phyloP scores from a whole-genome alignment of 1,284 basidiomycete genomes.

The Apiotrichum gracile region DNA sequence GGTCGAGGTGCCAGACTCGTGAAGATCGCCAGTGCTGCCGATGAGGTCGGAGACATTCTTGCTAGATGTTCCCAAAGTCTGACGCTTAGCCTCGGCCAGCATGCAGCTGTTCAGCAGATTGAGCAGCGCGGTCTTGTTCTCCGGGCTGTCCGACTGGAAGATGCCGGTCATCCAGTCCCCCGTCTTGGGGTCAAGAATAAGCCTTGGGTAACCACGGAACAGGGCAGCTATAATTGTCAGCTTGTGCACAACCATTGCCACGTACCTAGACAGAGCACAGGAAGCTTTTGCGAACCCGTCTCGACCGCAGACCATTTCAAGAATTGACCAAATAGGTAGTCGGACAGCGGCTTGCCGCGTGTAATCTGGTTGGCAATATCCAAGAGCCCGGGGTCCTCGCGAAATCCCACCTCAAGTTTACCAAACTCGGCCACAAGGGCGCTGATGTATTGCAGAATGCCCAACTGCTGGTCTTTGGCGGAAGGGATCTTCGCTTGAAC shows the following conservation, averaged over 20 bases:
- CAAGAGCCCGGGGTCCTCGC: conserved; percentile 57
- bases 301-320: conserved; percentile 47
- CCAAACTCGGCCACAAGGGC: conserved; percentile 81
- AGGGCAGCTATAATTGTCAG: conserved; percentile 59
- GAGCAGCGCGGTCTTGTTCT: conserved; percentile 66
- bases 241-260: background rate
- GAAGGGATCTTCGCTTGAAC: conserved; percentile 6
- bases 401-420: conserved; percentile 71
- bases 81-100: conserved; percentile 60
- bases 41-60: conserved; percentile 86
- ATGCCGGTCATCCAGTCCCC: conserved; percentile 82
- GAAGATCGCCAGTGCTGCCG: conserved; percentile 87
- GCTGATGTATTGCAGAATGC: conserved; percentile 69
- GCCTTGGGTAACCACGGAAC: conserved; percentile 81
- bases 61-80: conserved; percentile 50
- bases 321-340: conserved; percentile 70
- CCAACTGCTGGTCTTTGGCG: background rate
- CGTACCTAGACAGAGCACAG: conserved; percentile 68
- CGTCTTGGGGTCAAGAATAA: conserved; percentile 74
- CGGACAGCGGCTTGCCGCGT: conserved; percentile 55
- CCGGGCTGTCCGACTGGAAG: conserved; percentile 64
- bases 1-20: conserved; percentile 90
- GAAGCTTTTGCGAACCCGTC: conserved; percentile 20
- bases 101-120: conserved; percentile 88
- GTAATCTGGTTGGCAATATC: background rate